Evolutionary conservation across 2,329 filamentous ascomycete genomes (phyloP), one percentile per base, ranked within the genome.

Genomic region (Fusarium piperis): DNA sequence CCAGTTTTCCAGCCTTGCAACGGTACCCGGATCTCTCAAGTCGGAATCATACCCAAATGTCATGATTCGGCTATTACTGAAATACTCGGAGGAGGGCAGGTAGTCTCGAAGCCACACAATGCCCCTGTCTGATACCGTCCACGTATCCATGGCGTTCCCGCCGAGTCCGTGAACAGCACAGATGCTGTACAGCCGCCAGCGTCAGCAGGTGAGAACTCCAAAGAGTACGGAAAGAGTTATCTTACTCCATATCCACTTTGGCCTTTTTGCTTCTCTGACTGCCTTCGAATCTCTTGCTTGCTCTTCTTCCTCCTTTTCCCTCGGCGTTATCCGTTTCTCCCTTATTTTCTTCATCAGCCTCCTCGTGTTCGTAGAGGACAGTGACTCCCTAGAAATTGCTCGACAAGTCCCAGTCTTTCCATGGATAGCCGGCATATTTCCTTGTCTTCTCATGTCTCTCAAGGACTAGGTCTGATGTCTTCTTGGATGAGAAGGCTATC

Each of bases 401-500:
- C 28, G 46, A 51, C 46, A 51, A 18, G 1, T 51, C 46, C 26
- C 16, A 51, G 16, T 51, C 28, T 2, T 2, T 51, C 46, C 46
- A 51, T 3, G 1, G 46, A 51, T 30, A 28, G 16, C 6, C 1
- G 2, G 3, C 9, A 32, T 28, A 4, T 10, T 4, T 3, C 23
- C 3, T 13, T 15, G 16, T 10, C 3, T 15, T 51, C 2, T 51
- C 46, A 13, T 51, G 46, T 2, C n/a, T 6, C 11, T 51, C 28
- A 13, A 32, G 28, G 0, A 13, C 46, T 2, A 8, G 1, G 2
- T 8, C 20, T 0, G 28, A 8, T 1, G 46, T 7, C 9, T 32
- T 2, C 3, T 20, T 32, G 23, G 46, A 51, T 30, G 6, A 1
- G 13, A 32, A 52, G 1, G 46, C 16, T 52, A 52, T 32, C 1